Evolutionary conservation across 2,329 filamentous ascomycete species (phyloP).

Genomic region (Ceratocystis destructans): DNA sequence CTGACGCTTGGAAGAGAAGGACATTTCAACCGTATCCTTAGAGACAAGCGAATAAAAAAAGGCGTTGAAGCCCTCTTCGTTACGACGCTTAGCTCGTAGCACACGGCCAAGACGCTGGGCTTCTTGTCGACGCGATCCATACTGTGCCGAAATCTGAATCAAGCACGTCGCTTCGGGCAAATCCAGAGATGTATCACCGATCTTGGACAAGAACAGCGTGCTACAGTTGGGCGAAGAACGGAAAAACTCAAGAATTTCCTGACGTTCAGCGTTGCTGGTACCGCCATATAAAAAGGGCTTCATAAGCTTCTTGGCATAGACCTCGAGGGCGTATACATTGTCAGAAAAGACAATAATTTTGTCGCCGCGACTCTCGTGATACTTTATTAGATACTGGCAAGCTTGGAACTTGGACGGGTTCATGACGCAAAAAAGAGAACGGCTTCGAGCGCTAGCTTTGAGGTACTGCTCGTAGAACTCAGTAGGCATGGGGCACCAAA

Average conservation of each 20-base stretch:
- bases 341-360: slow-evolving; percentile 98
- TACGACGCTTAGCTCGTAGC: slow-evolving; percentile 82
- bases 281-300: slow-evolving; percentile 89
- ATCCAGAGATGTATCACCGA: slow-evolving; percentile 96
- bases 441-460: slow-evolving; percentile 42
- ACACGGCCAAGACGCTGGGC: slow-evolving; percentile 88
- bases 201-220: slow-evolving; percentile 92
- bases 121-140: slow-evolving; percentile 91
- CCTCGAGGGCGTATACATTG: slow-evolving; percentile 82
- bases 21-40: slow-evolving; percentile 97
- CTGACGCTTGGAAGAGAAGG: slow-evolving; percentile 89
- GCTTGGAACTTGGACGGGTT: slow-evolving; percentile 95
- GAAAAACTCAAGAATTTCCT: slow-evolving; percentile 83
- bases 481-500: slow-evolving; percentile 98
- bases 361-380: slow-evolving; percentile 85
- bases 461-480: slow-evolving; percentile 97
- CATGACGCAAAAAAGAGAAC: slow-evolving; percentile 69
- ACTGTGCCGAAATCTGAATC: slow-evolving; percentile 95
- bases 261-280: slow-evolving; percentile 72
- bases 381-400: slow-evolving; percentile 95
- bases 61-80: slow-evolving; percentile 96
- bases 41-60: slow-evolving; percentile 98
- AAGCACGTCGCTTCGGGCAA: slow-evolving; percentile 90
- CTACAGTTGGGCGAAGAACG: slow-evolving; percentile 82
- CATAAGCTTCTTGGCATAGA: slow-evolving; percentile 68